Base-by-base conservation (phyloP, 2,329 filamentous ascomycete species). In the Dothidotthia symphoricarpi region DNA sequence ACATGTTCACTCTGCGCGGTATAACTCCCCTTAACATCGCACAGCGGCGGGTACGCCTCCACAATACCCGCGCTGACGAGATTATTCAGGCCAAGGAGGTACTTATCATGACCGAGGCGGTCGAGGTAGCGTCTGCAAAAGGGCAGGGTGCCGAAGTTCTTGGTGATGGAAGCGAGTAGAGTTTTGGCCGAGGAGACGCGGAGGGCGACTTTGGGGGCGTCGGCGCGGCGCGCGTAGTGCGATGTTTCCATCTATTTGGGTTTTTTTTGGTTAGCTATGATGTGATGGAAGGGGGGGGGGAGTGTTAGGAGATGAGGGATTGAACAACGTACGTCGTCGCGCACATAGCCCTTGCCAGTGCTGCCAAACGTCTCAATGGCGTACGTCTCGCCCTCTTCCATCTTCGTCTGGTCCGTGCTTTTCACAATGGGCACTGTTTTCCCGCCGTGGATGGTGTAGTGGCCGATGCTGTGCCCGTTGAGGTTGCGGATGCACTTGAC, bases 401-500 rank as follows among this genome's bases (percentile, higher is more conserved):
- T 97, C 77, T 95, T 95, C 35, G 88, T 94, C 65, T 84, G 82
- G 60, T 95, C 88, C 46, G 80, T 80, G 46, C 82, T 84, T 74
- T 95, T 95, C 49, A 96, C 88, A 58, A 96, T 95, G 0, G 90
- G 91, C 34, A 96, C 88, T 51, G 86, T 89, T 76, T 96, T 96
- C 57, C 82, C 86, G 41, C 90, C 89, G 70, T 96, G 90, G 56
- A 96, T 96, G 65, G 82, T 83, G 73, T 90, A 93, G 45, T 82
- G 89, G 39, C 87, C 76, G 60, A 96, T 96, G 52, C 86, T 91
- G 73, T 96, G 90, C 8, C 88, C 89, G 60, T 86, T 91, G 44
- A 95, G 75, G 71, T 93, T 93, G 50, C 86, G 83, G 62, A 95
- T 91, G 49, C 83, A 78, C 73, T 93, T 94, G 66, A 94, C 78